Base-by-base conservation (phyloP, 441 rosid genomes). In the Populus tomentosa region DNA sequence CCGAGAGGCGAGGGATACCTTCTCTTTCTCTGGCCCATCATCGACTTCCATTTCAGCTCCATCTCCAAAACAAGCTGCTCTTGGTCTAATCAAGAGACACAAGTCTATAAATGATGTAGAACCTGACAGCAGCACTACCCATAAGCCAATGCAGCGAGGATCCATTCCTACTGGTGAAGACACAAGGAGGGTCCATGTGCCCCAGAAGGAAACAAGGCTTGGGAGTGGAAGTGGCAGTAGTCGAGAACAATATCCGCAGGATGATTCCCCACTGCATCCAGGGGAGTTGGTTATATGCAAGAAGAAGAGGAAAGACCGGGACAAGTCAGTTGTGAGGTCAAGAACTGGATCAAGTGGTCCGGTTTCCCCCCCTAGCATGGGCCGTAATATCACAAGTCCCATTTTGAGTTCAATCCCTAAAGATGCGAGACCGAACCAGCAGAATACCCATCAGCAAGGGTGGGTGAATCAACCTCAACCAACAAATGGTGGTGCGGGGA, bases 271-370 rank as follows among this genome's bases (percentile, higher is more conserved):
- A 16, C 73, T 86, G 42, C 89, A 97, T 83, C 98, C 99, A 21
- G 98, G 98, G 42, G 97, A 94, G 81, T 82, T 97, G 86, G 93
- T 97, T 74, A 90, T 92, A 80, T 91, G 98, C 95, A 97, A 97
- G 90, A 97, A 97, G 90, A 97, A 93, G 85, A 97, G 99, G 87
- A 94, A 90, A 85, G 99, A 96, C 83, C 70, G 99, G 79, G 99
- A 96, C 82, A 94, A 96, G 85, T 85, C 90, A 18, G 75, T 72
- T 24, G 88, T 79, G 67, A 94, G 86, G 87, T 78, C 90, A 24
- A 82, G 97, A 86, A 75, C 89, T 38, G 93, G 92, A 70, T 85
- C 97, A 61, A 78, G 89, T 68, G 92, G 90, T 38, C 97, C 98
- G 6, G 92, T 28, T 28, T 88, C 40, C 94, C 98, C 50, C 10